Percentiles rank a stretch among this genome's conserved stretches.
These are phyloP conservation scores for Leucocoprinus leucothites DNA, from an alignment of 768 basidiomycete species.

Conservation along the genomic window DNA sequence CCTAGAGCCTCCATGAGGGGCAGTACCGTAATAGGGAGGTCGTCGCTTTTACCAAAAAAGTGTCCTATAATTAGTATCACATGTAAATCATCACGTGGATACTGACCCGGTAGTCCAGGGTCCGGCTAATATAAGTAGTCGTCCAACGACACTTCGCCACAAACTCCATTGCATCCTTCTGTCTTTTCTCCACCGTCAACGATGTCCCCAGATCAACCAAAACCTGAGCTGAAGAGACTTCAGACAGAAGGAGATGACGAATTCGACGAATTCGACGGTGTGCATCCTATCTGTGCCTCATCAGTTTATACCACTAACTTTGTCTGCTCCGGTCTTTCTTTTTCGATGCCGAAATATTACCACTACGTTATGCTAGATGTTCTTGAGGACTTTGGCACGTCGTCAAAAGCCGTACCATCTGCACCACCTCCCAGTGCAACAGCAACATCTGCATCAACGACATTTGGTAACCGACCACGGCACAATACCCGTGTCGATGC, in stretches of 20 bases:
- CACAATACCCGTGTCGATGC: slow-evolving; percentile 48
- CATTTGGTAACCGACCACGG: slow-evolving; percentile 34
- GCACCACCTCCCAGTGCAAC: too few relatives aligned
- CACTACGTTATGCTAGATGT: too few relatives aligned
- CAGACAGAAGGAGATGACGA: slow-evolving; percentile 23
- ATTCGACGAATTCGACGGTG: too few relatives aligned
- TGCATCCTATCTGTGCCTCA: too few relatives aligned
- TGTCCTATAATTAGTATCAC: not conserved
- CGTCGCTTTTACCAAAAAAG: not conserved
- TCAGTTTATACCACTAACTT: too few relatives aligned
- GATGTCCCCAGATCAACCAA: slow-evolving; percentile 12
- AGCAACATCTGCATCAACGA: not conserved
- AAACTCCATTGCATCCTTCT: not conserved
- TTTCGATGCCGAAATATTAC: too few relatives aligned
- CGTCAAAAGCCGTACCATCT: too few relatives aligned
- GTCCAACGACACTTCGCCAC: not conserved
- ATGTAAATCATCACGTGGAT: not conserved
- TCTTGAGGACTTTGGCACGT: too few relatives aligned
- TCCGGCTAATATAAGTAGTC: not conserved
- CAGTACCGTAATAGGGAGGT: too few relatives aligned
- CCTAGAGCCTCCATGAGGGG: too few relatives aligned
- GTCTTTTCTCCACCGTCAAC: not conserved
- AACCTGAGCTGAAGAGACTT: slow-evolving; percentile 20
- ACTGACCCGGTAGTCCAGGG: not conserved
- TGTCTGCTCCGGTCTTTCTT: too few relatives aligned